A percentile compares a stretch with the other conserved stretches of the same genome.
These are phyloP conservation scores for Clohesyomyces aquaticus DNA, from an alignment of 495 filamentous ascomycete genomes.

Conservation along the genomic window DNA sequence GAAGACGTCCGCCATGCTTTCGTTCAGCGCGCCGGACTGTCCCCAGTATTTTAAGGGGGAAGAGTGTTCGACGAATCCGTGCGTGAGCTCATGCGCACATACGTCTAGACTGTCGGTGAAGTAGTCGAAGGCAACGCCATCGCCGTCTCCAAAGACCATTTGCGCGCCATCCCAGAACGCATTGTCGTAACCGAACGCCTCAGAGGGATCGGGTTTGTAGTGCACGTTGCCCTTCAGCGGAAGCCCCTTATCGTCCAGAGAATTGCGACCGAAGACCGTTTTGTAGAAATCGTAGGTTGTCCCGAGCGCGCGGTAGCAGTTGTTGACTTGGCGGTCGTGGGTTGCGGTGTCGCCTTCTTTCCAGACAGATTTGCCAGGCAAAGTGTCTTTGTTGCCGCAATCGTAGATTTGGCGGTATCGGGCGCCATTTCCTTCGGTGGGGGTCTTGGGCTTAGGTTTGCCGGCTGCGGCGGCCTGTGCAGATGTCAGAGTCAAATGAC, in stretches of 20 bases:
- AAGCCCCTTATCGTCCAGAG: constrained; percentile 52
- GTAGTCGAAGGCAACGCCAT: constrained; percentile 48
- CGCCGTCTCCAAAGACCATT: constrained; percentile 57
- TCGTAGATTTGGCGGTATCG: constrained; percentile 16
- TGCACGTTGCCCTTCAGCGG: constrained; percentile 53
- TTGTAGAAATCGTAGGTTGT: constrained; percentile 48
- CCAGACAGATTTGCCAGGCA: constrained; percentile 14
- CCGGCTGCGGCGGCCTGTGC: background rate
- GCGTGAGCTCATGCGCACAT: constrained; percentile 58
- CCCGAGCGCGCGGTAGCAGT: constrained; percentile 15
- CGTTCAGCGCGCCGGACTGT: constrained; percentile 57
- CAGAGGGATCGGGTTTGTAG: constrained; percentile 31
- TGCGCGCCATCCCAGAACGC: constrained; percentile 49
- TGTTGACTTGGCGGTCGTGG: constrained; percentile 21
- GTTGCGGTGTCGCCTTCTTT: constrained; percentile 13
- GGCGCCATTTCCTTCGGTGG: background rate
- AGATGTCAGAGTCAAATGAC: too few species aligned
- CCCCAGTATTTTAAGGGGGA: constrained; percentile 50
- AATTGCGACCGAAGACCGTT: constrained; percentile 52
- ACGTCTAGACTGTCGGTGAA: constrained; percentile 55
- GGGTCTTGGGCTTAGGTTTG: background rate
- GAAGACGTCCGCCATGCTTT: constrained; percentile 58
- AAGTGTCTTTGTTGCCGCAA: background rate
- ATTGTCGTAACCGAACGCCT: constrained; percentile 50
- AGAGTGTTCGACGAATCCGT: constrained; percentile 55